These are phyloP conservation scores for Tricholoma sp. DNA, from an alignment of 768 basidiomycete genomes.

Conservation along the genomic window DNA sequence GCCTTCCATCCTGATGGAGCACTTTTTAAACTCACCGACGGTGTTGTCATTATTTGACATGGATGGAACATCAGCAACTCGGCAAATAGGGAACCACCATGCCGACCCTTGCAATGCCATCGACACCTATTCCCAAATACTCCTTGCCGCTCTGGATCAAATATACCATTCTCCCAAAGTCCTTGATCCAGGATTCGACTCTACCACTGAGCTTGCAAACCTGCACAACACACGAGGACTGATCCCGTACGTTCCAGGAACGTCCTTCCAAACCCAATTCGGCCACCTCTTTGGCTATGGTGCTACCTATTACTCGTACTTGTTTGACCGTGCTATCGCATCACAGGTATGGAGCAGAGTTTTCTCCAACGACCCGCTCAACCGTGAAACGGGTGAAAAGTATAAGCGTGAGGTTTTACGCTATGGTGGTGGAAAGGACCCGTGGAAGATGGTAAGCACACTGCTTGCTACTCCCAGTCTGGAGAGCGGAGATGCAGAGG, in stretches of 20 bases:
- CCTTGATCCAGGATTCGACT: slow-evolving; percentile 57
- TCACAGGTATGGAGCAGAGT: slow-evolving; percentile 82
- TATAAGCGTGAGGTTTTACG: slow-evolving; percentile 72
- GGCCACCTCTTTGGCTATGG: slow-evolving; percentile 95
- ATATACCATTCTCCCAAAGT: slow-evolving; percentile 75
- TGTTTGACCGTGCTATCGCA: slow-evolving; percentile 95
- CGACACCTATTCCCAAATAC: slow-evolving; percentile 87
- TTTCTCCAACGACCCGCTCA: slow-evolving; percentile 65
- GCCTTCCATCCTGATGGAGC: slow-evolving; percentile 98
- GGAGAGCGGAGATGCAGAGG: slow-evolving; percentile 65
- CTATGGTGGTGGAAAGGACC: slow-evolving; percentile 87
- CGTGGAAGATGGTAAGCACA: slow-evolving; percentile 86
- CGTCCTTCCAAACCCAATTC: slow-evolving; percentile 94
- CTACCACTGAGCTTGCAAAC: slow-evolving; percentile 58
- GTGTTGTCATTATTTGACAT: slow-evolving; percentile 78
- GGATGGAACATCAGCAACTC: slow-evolving; percentile 38
- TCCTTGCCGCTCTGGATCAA: slow-evolving; percentile 87
- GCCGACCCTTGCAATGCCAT: slow-evolving; percentile 76
- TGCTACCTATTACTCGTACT: slow-evolving; percentile 96
- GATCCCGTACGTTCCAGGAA: slow-evolving; percentile 78
- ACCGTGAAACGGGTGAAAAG: slow-evolving; percentile 72
- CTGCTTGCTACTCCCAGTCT: slow-evolving; percentile 63
- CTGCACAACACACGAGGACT: slow-evolving; percentile 69
- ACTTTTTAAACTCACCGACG: slow-evolving; percentile 81
- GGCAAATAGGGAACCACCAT: slow-evolving; percentile 59